Evolutionary conservation across 306 rosid species (phyloP), one percentile per base, ranked within the genome.

Genomic region (Citrullus colocynthis): DNA sequence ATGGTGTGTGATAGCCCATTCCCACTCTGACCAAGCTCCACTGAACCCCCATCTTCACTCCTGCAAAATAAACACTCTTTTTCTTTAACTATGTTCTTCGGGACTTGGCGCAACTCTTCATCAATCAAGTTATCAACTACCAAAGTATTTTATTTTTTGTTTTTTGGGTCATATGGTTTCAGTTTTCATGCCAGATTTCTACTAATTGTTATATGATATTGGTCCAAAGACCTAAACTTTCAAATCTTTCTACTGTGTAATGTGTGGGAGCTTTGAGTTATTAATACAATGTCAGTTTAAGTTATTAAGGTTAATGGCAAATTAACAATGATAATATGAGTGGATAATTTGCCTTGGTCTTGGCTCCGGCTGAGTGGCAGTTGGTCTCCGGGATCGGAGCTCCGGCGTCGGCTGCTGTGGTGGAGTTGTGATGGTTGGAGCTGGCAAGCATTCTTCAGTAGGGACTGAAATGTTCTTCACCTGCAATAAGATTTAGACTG

Each of bases 381-480:
- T 32, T 8, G 78, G 11, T 32, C 42, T 17, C 63, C 78, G 30
- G 17, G 48, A 32, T 10, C 78, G 59, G 16, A 74, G 62, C 61
- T 74, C 63, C 24, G 78, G 0, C 8, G 48, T 6, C 45, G 11
- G 78, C 78, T 54, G 78, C 60, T 9, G 63, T 7, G 30, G 9
- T 14, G 28, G 8, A 15, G 77, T 0, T 8, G 60, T 24, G 60
- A 63, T 32, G 4, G 78, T 32, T 17, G 77, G 77, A 49, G 48
- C 78, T 52, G 78, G 16, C 80, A 74, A 44, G 18, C 84, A 55
- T 77, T 81, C 85, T 82, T 85, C 97, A 56, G 30, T 36, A 36
- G 93, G 98, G 74, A 90, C 80, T 17, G 86, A 84, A 15, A 91
- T 69, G 57, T 80, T 85, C 82, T 80, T 88, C 84, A 86, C 96